These are phyloP conservation scores for Pseudohyphozyma bogoriensis DNA, from an alignment of 768 basidiomycete species.

Conservation along the genomic window DNA sequence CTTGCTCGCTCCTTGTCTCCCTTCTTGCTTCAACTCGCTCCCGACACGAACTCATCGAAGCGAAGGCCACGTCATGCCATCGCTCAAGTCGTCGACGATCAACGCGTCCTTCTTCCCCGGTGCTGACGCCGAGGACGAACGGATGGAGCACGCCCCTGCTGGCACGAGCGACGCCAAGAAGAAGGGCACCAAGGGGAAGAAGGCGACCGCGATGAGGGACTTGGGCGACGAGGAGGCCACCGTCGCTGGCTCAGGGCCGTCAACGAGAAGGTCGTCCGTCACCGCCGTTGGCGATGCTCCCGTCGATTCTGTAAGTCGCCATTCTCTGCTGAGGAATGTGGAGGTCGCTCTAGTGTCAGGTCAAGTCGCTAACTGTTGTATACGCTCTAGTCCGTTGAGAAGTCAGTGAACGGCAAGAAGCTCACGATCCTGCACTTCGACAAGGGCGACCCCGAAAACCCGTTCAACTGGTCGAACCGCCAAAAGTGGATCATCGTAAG, in stretches of 20 bases:
- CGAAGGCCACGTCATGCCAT: no score
- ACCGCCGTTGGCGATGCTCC: not conserved
- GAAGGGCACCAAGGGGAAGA: not conserved
- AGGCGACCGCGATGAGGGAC: not conserved
- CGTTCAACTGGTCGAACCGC: not conserved
- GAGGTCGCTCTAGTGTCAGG: no score
- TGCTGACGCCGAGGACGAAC: not conserved
- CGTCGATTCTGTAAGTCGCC: no score
- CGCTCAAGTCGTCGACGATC: not conserved
- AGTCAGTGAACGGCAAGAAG: conserved; percentile 12
- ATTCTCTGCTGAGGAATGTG: no score
- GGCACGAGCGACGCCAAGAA: no score
- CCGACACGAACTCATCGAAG: no score
- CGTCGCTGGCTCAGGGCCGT: not conserved
- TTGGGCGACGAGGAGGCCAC: not conserved
- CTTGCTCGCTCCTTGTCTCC: no score
- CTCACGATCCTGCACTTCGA: conserved; percentile 30
- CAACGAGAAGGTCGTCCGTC: not conserved
- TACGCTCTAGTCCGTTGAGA: no score
- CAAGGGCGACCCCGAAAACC: conserved; percentile 28
- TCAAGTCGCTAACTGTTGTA: no score
- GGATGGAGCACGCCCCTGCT: no score
- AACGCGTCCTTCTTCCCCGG: not conserved
- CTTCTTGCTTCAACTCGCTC: no score
- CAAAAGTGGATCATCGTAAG: conserved; percentile 18